phyloP scores from a whole-genome alignment of 352 stramenopile species.

The Globisporangium spinosum region DNA sequence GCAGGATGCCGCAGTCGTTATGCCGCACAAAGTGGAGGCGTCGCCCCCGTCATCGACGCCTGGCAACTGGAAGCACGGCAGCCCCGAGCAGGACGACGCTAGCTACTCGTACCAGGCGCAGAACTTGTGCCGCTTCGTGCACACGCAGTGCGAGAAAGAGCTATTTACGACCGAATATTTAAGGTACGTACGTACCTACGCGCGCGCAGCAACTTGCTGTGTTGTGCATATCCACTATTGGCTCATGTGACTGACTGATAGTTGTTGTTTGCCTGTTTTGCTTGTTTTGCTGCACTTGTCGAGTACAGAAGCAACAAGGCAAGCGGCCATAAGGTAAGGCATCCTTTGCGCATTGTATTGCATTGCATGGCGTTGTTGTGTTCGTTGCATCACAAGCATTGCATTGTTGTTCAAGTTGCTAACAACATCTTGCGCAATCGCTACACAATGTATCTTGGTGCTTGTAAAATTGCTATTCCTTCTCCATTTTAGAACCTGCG shows the following conservation, averaged over 20 bases:
- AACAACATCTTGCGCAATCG: neutral
- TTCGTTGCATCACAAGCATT: no score
- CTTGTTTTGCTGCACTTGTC: constrained; percentile 11
- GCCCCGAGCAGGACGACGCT: constrained; percentile 24
- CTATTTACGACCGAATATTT: constrained; percentile 76
- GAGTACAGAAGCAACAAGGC: constrained; percentile 77
- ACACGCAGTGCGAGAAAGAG: constrained; percentile 71
- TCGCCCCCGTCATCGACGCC: neutral
- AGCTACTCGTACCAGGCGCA: constrained; percentile 17
- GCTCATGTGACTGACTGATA: neutral
- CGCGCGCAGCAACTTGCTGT: neutral
- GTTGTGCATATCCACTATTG: neutral
- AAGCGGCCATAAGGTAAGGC: constrained; percentile 68
- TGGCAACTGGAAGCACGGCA: constrained; percentile 15
- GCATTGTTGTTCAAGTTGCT: neutral
- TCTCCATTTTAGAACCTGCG: constrained; percentile 47
- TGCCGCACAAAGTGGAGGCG: constrained; percentile 4
- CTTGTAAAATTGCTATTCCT: neutral
- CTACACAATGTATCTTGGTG: neutral
- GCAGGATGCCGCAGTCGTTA: neutral
- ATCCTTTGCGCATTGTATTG: neutral
- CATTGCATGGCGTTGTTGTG: neutral
- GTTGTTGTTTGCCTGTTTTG: neutral
- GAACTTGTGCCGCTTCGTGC: constrained; percentile 43
- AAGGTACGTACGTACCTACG: constrained; percentile 34